Conservation (phyloP, 306 rosid species). For the Trifolium repens region DNA sequence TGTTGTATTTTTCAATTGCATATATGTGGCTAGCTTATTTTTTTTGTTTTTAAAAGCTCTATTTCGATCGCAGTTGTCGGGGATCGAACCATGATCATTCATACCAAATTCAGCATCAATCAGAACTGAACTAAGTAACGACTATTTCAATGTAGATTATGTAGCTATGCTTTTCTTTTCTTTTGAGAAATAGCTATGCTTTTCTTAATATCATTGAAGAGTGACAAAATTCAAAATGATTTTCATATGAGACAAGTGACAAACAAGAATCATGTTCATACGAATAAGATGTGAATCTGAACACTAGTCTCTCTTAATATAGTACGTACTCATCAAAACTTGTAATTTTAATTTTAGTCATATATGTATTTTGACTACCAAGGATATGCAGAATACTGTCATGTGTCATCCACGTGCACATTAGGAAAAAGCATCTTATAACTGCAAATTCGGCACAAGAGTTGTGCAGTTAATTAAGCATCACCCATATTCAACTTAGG, state of each 20-base stretch:
- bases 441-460: slow-evolving; percentile 40
- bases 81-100: too few relatives aligned
- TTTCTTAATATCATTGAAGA: too few relatives aligned
- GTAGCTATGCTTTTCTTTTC: too few relatives aligned
- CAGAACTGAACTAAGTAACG: too few relatives aligned
- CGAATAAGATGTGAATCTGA: slow-evolving; percentile 38
- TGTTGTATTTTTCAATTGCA: too few relatives aligned
- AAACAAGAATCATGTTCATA: slow-evolving; percentile 40
- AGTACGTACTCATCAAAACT: not conserved
- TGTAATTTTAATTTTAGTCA: slow-evolving; percentile 32
- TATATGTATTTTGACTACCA: slow-evolving; percentile 37
- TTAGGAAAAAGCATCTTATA: slow-evolving; percentile 45
- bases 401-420: slow-evolving; percentile 47
- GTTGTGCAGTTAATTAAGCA: slow-evolving; percentile 29
- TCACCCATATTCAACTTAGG: slow-evolving; percentile 34
- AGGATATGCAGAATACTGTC: slow-evolving; percentile 42
- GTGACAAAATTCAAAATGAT: slow-evolving; percentile 31
- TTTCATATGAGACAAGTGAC: slow-evolving; percentile 38
- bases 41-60: too few relatives aligned
- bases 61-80: too few relatives aligned
- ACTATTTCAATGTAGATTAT: too few relatives aligned
- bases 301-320: slow-evolving; percentile 1
- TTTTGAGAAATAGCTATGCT: too few relatives aligned
- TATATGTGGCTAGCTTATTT: too few relatives aligned
- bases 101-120: too few relatives aligned